Base-by-base conservation (phyloP, 1,284 basidiomycete species). In the Pseudozyma flocculosa region DNA sequence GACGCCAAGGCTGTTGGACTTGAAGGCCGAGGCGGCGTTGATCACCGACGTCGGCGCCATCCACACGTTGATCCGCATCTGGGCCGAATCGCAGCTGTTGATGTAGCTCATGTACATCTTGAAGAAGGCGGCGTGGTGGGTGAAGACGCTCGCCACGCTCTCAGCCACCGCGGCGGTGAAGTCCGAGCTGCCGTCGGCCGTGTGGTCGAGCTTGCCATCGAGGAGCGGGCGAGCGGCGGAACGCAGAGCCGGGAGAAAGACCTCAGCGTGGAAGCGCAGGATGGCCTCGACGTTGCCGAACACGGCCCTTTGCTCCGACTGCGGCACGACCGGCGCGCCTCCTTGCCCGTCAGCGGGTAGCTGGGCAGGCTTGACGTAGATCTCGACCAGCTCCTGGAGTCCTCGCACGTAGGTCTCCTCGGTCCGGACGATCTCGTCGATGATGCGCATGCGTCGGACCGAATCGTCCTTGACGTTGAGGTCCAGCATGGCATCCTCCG, bases 391-490 rank as follows among this genome's bases (percentile, higher is more conserved):
- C 79, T 96, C 94, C 75, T 89, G 86, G 21, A 99, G 80, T 14
- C 90, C 89, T 68, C 88, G 88, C 52, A 96, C 90, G 78, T 98
- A 99, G 1, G 93, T 93, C 60, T 90, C 84, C 79, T 99, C 94
- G 40, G 94, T 97, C 71, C 88, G 90, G 72, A 68, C 73, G 65
- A 54, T 79, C 69, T 80, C 79, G n/a, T 61, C 49, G 36, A 80
- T 59, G 29, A 80, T 72, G 3, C 61, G 61, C 42, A 68, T 61
- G 5, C 79, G 68, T 48, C 73, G 65, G 19, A 51, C 50, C 3
- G 78, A 65, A 45, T 80, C 73, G 43, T 78, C 72, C 54, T 74
- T 77, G 43, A 48, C 32, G 10, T 29, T n/a, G 29, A 5, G 15
- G 17, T 19, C 21, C 18, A 5, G 21, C 10, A 10, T 17, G n/a